phyloP scores from a whole-genome alignment of 2,329 filamentous ascomycete genomes.

The Diaporthe citriasiana region DNA sequence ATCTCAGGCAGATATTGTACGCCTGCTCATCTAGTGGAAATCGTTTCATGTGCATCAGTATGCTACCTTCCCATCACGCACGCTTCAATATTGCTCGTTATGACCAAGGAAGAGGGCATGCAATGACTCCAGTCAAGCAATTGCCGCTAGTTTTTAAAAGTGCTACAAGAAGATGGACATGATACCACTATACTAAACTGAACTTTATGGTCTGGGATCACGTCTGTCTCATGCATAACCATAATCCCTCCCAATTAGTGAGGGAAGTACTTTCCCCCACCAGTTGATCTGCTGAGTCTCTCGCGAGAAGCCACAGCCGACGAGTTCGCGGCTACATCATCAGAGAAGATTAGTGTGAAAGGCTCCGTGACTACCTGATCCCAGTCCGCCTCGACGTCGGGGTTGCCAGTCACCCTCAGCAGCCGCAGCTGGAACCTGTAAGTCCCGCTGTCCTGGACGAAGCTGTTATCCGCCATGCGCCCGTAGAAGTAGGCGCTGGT shows the following conservation, averaged over 20 bases:
- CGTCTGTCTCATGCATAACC: not conserved
- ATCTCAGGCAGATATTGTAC: too few relatives aligned
- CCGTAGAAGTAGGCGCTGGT: slow-evolving; percentile 41
- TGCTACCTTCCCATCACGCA: too few relatives aligned
- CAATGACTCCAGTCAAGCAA: not conserved
- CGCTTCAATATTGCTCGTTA: too few relatives aligned
- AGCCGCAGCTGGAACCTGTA: slow-evolving; percentile 46
- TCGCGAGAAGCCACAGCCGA: not conserved
- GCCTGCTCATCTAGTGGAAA: too few relatives aligned
- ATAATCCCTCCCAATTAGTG: not conserved
- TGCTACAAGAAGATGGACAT: not conserved
- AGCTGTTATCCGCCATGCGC: slow-evolving; percentile 44
- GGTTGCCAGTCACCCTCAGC: slow-evolving; percentile 47
- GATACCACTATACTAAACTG: not conserved
- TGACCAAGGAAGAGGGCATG: too few relatives aligned
- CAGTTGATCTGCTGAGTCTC: not conserved
- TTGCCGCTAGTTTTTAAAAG: not conserved
- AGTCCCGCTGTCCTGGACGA: slow-evolving; percentile 44
- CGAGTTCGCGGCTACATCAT: not conserved
- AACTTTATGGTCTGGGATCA: not conserved
- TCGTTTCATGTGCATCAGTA: too few relatives aligned
- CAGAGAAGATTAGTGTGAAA: slow-evolving; percentile 20
- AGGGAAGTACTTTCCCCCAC: not conserved
- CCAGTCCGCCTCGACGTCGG: slow-evolving; percentile 45
- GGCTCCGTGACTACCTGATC: slow-evolving; percentile 39